Percentiles rank a stretch among this genome's conserved stretches.
These are phyloP conservation scores for Suhomyces taliae DNA, from an alignment of 1,139 yeast species.

Conservation along the genomic window DNA sequence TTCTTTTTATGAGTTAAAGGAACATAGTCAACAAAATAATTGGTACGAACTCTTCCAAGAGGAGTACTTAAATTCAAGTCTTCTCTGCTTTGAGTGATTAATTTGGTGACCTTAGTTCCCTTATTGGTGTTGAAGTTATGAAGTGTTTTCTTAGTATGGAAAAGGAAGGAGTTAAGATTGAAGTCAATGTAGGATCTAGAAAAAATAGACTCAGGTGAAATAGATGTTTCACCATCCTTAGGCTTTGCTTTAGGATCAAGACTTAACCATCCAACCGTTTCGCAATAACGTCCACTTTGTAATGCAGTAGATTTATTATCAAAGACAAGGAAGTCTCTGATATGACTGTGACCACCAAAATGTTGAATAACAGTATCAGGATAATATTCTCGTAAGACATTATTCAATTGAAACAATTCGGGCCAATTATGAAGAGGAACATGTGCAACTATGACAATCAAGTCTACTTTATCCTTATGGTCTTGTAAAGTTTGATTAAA, in stretches of 20 bases:
- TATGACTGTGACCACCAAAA: conserved; percentile 94
- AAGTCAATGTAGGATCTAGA: conserved; percentile 78
- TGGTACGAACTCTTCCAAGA: conserved; percentile 65
- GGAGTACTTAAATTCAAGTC: conserved; percentile 54
- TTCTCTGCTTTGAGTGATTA: conserved; percentile 46
- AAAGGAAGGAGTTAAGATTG: conserved; percentile 64
- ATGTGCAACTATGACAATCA: conserved; percentile 75
- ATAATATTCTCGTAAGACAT: conserved; percentile 52
- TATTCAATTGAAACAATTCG: conserved; percentile 57
- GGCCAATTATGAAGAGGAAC: conserved; percentile 66
- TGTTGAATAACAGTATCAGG: conserved; percentile 73
- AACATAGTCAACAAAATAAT: conserved; percentile 69
- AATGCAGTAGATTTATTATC: conserved; percentile 72
- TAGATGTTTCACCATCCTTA: not conserved
- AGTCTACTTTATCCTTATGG: conserved; percentile 51
- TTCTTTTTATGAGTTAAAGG: conserved; percentile 62
- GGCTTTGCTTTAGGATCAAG: conserved; percentile 31
- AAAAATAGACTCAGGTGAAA: conserved; percentile 25
- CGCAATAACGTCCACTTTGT: conserved; percentile 91
- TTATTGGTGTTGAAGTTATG: conserved; percentile 43
- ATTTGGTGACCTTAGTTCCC: conserved; percentile 51
- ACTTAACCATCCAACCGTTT: conserved; percentile 86
- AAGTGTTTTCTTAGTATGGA: conserved; percentile 49
- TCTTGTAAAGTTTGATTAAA: conserved; percentile 51
- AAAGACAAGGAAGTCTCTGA: conserved; percentile 73